phyloP scores from a whole-genome alignment of 495 filamentous ascomycete species.

The Tuber borchii region DNA sequence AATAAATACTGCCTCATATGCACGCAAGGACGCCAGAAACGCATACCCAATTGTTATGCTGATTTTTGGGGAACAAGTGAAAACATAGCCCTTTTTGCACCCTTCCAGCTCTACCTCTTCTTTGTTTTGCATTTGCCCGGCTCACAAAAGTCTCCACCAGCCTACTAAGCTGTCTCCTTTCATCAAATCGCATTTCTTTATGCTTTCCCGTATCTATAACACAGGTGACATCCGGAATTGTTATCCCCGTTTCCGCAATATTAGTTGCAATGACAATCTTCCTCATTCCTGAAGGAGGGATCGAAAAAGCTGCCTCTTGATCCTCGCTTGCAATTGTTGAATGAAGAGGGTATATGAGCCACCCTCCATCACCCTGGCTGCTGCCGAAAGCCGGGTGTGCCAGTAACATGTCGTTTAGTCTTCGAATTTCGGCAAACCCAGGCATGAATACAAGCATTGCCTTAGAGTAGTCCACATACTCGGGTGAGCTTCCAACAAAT shows the following conservation, averaged over 20 bases:
- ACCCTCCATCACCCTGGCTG: constrained; percentile 44
- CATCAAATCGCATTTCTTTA: constrained; percentile 93
- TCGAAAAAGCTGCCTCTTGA: constrained; percentile 80
- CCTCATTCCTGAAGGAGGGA: constrained; percentile 70
- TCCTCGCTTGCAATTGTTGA: constrained; percentile 94
- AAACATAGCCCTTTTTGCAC: constrained; percentile 91
- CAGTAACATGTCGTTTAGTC: constrained; percentile 71
- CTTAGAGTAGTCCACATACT: constrained; percentile 66
- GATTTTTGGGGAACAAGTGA: constrained; percentile 82
- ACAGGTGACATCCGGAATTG: constrained; percentile 91
- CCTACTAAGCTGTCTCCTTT: constrained; percentile 79
- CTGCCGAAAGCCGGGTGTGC: constrained; percentile 62
- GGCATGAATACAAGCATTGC: constrained; percentile 92
- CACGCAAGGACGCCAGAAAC: background rate
- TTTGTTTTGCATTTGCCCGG: constrained; percentile 85
- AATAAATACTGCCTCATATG: background rate
- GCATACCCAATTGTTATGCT: constrained; percentile 61
- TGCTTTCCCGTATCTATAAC: constrained; percentile 94
- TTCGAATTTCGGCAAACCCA: constrained; percentile 86
- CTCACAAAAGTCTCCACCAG: constrained; percentile 91
- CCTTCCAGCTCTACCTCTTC: constrained; percentile 89
- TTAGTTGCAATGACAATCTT: constrained; percentile 96
- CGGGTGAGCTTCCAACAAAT: constrained; percentile 60
- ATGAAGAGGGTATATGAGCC: constrained; percentile 81
- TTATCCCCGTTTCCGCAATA: constrained; percentile 95